Conservation (phyloP, 129 eudicot species). For the Helianthus tuberosus region DNA sequence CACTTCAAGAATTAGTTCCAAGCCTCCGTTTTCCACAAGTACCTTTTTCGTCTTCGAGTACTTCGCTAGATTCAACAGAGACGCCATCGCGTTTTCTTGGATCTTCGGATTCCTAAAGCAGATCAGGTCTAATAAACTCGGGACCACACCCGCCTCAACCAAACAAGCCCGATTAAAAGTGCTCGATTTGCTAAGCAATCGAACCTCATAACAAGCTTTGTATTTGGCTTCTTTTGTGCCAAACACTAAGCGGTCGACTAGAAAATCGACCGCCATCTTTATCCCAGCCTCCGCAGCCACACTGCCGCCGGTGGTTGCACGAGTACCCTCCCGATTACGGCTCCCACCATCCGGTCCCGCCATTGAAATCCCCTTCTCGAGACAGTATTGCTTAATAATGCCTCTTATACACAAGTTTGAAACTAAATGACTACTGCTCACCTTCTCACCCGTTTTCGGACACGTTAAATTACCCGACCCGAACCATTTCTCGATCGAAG, state of each 20-base stretch:
- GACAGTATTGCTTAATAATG: slow-evolving; percentile 49
- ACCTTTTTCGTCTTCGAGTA: slow-evolving; percentile 40
- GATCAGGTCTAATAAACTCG: slow-evolving; percentile 58
- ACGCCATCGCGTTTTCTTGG: slow-evolving; percentile 75
- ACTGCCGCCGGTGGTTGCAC: slow-evolving; percentile 39
- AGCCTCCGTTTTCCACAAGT: slow-evolving; percentile 65
- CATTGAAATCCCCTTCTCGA: slow-evolving; percentile 46
- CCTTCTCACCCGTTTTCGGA: slow-evolving; percentile 84
- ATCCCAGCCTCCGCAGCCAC: slow-evolving; percentile 54
- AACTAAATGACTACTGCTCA: slow-evolving; percentile 48
- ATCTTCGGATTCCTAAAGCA: slow-evolving; percentile 38
- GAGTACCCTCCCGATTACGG: slow-evolving; percentile 25
- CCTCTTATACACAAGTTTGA: slow-evolving; percentile 63
- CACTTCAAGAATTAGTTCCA: slow-evolving; percentile 58
- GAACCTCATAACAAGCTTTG: slow-evolving; percentile 74
- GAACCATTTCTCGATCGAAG: slow-evolving; percentile 77
- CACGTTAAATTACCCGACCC: slow-evolving; percentile 68
- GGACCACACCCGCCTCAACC: slow-evolving; percentile 81
- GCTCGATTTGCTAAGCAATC: slow-evolving; percentile 72
- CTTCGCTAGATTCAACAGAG: slow-evolving; percentile 71
- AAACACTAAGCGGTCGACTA: slow-evolving; percentile 42
- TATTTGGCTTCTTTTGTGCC: slow-evolving; percentile 54
- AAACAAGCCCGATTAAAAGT: slow-evolving; percentile 77
- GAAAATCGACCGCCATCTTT: slow-evolving; percentile 50
- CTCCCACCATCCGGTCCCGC: slow-evolving; percentile 21